phyloP scores from a whole-genome alignment of 192 early-diverging fungal genomes.

The Coemansia sp. region DNA sequence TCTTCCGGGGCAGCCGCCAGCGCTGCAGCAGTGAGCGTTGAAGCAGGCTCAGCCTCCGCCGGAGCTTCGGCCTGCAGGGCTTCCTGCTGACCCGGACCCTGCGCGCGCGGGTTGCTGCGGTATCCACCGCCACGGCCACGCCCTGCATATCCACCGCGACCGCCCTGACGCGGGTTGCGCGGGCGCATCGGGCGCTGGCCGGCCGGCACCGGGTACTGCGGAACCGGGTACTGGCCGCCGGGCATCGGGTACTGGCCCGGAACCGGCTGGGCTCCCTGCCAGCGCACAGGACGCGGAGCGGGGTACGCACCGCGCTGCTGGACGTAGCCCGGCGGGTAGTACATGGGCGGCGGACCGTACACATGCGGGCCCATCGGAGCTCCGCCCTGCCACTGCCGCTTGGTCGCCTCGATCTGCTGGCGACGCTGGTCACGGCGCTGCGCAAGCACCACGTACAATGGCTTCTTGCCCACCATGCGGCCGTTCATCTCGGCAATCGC shows the following conservation, averaged over 20 bases:
- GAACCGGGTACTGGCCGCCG: constrained; percentile 48
- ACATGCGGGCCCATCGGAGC: constrained; percentile 47
- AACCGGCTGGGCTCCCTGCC: constrained; percentile 56
- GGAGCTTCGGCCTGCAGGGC: constrained; percentile 37
- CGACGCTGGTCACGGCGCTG: constrained; percentile 97
- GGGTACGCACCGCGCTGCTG: constrained; percentile 57
- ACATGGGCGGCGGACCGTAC: constrained; percentile 61
- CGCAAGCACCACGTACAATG: constrained; percentile 96
- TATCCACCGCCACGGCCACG: constrained; percentile 55
- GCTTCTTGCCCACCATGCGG: constrained; percentile 90
- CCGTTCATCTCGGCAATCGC: constrained; percentile 99
- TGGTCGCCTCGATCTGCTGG: constrained; percentile 94
- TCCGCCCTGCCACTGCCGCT: constrained; percentile 75
- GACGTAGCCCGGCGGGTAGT: constrained; percentile 60
- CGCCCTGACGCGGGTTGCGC: constrained; percentile 54
- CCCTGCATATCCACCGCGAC: constrained; percentile 50
- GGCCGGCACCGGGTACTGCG: constrained; percentile 52
- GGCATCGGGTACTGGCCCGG: constrained; percentile 54
- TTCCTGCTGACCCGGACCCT: constrained; percentile 39
- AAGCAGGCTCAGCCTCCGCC: constrained; percentile 32
- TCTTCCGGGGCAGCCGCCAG: constrained; percentile 79
- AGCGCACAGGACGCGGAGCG: constrained; percentile 57
- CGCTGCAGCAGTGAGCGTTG: constrained; percentile 64
- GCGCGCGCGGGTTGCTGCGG: constrained; percentile 50
- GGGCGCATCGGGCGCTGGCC: constrained; percentile 44